Evolutionary conservation across 495 filamentous ascomycete genomes (phyloP), one percentile per base, ranked within the genome.

Genomic region (Xeromyces bisporus): DNA sequence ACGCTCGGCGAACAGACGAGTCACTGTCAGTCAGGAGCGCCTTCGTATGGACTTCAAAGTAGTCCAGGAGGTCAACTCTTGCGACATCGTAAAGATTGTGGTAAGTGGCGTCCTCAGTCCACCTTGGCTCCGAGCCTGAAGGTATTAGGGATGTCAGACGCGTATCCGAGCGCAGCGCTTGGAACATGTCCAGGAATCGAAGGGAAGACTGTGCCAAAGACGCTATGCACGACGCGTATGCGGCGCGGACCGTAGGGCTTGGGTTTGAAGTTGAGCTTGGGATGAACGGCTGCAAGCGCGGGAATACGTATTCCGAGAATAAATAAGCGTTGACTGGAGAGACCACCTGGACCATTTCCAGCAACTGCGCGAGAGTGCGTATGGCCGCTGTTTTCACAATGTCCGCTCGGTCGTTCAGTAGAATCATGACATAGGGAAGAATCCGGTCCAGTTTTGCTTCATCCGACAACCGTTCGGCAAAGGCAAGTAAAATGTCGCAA

Each of bases 401-500:
- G 40, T 93, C 80, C 8, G 71, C 69, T 31, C 75, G 67, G 50
- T 99, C 91, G 39, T 73, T 75, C 12, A 96, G 54, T 16, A 94
- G 48, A 15, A 71, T 60, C 50, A 93, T 77, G 14, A 94, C 55
- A 41, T 94, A 92, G 6, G 91, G 91, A 18, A 99, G 64, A 15
- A 94, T 75, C 23, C 91, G 75, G 52, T 99, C 91, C 32, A 99
- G 64, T 46, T 96, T 99, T 7, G 87, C 87, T 45, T 99, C 91
- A 48, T 99, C 91, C 0, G 89, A 89, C 21, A 93, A 50, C 29
- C 78, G 70, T 52, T 96, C 85, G 5, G 84, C 75, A 51, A 96
- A 94, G 10, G 86, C 89, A 12, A 99, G 58, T 41, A 99, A 66
- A 27, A 96, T 67, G 50, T 99, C 91, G 46, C 86, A 94, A 3